phyloP scores from a whole-genome alignment of 2,329 filamentous ascomycete species.

The Sclerotinia borealis region DNA sequence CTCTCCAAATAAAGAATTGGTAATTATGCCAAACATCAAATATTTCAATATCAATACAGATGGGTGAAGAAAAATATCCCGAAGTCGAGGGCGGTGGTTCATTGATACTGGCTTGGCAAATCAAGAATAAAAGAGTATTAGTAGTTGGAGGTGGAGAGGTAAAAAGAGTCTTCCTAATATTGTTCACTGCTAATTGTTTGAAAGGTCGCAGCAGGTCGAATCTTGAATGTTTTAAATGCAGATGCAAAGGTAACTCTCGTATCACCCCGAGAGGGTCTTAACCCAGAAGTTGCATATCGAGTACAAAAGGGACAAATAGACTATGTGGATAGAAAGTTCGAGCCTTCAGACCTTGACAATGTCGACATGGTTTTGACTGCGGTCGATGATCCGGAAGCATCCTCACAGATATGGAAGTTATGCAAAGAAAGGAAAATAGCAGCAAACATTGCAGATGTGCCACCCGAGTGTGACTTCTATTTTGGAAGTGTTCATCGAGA shows the following conservation, averaged over 20 bases:
- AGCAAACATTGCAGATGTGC: constrained; percentile 95
- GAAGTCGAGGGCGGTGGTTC: constrained; percentile 85
- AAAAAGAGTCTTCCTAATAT: constrained; percentile 20
- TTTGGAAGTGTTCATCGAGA: constrained; percentile 95
- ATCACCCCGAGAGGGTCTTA: constrained; percentile 72
- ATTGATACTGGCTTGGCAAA: constrained; percentile 92
- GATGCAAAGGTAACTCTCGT: constrained; percentile 86
- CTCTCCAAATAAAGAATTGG: neutral
- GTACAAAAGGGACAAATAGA: constrained; percentile 68
- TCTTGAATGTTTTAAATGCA: constrained; percentile 90
- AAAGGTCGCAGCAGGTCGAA: constrained; percentile 91
- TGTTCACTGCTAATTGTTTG: constrained; percentile 20
- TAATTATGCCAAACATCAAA: constrained; percentile 7
- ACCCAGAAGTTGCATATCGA: constrained; percentile 81
- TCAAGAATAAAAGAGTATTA: constrained; percentile 81
- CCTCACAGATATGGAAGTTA: constrained; percentile 83
- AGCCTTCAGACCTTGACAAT: constrained; percentile 81
- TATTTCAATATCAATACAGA: constrained; percentile 13
- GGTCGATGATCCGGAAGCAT: constrained; percentile 89
- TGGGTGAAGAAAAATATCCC: constrained; percentile 51
- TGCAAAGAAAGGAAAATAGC: constrained; percentile 80
- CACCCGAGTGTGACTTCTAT: constrained; percentile 96
- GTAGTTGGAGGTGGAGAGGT: constrained; percentile 95
- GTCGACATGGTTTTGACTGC: constrained; percentile 86
- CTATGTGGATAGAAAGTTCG: constrained; percentile 77